These are phyloP conservation scores for Solanum hybrid DNA, from an alignment of 305 asterid genomes.

Conservation along the genomic window DNA sequence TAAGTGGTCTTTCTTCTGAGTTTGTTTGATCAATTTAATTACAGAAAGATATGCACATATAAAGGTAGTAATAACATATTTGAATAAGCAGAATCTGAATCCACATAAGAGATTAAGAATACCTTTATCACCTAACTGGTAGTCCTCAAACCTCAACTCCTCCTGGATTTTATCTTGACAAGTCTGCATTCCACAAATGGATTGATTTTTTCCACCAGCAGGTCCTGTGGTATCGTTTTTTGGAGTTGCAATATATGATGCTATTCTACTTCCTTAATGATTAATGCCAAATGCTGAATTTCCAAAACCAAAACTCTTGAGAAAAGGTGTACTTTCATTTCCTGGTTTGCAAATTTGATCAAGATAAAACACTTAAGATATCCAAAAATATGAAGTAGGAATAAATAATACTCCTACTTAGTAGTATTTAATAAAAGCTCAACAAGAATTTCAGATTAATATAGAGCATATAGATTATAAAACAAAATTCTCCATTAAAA, in stretches of 20 bases:
- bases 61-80: too few species aligned
- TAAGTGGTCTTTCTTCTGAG: background rate
- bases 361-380: background rate
- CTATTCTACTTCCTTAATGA: background rate
- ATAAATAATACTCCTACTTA: too few species aligned
- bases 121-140: conserved; percentile 15
- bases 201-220: background rate
- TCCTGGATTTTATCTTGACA: background rate
- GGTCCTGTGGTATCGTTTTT: background rate
- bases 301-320: background rate
- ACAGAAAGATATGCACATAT: background rate
- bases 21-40: background rate
- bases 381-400: background rate
- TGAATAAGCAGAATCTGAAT: too few species aligned
- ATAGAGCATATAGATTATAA: too few species aligned
- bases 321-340: background rate
- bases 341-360: background rate
- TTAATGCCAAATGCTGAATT: too few species aligned
- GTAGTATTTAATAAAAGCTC: background rate
- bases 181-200: background rate
- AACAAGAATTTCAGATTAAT: too few species aligned
- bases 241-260: background rate
- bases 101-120: background rate
- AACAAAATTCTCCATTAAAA: too few species aligned
- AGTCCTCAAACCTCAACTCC: conserved; percentile 9